Percentiles rank a stretch among this genome's conserved stretches.
These are phyloP conservation scores for Microdochium trichocladiopsis DNA, from an alignment of 2,329 filamentous ascomycete species.

Conservation along the genomic window DNA sequence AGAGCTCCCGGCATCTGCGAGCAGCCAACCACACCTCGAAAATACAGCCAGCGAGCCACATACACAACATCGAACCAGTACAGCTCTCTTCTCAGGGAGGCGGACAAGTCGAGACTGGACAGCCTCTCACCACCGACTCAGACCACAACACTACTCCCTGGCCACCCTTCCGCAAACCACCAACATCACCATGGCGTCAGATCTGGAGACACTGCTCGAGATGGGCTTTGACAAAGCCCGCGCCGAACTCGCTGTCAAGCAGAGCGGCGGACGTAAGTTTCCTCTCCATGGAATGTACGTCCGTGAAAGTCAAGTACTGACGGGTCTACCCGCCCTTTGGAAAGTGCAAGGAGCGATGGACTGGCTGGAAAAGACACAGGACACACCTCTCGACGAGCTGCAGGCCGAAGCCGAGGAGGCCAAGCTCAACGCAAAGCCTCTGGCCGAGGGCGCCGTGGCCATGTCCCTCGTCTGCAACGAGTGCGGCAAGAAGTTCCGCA, in stretches of 20 bases:
- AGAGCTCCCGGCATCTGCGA: not conserved
- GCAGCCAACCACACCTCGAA: not conserved
- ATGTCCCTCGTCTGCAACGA: slow-evolving; percentile 89
- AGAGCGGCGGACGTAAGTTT: slow-evolving; percentile 66
- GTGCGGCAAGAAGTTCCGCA: slow-evolving; percentile 86
- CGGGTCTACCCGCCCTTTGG: too few species aligned
- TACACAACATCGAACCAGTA: too few species aligned
- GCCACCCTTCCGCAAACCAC: slow-evolving; percentile 5
- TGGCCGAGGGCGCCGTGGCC: slow-evolving; percentile 64
- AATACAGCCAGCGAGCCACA: not conserved
- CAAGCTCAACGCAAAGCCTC: slow-evolving; percentile 45
- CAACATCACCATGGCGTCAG: slow-evolving; percentile 43
- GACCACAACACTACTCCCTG: too few species aligned
- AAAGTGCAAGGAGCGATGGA: slow-evolving; percentile 82
- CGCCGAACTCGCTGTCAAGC: slow-evolving; percentile 77
- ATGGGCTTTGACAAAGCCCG: slow-evolving; percentile 81
- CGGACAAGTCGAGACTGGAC: too few species aligned
- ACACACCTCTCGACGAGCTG: slow-evolving; percentile 79
- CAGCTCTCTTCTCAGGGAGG: too few species aligned
- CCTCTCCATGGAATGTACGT: too few species aligned
- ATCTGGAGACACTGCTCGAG: slow-evolving; percentile 55
- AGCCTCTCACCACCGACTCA: too few species aligned
- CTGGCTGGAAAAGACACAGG: slow-evolving; percentile 90
- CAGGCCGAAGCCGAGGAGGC: slow-evolving; percentile 48
- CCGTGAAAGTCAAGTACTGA: too few species aligned